phyloP scores from a whole-genome alignment of 139 green algal species.

The Chlorella sp. region DNA sequence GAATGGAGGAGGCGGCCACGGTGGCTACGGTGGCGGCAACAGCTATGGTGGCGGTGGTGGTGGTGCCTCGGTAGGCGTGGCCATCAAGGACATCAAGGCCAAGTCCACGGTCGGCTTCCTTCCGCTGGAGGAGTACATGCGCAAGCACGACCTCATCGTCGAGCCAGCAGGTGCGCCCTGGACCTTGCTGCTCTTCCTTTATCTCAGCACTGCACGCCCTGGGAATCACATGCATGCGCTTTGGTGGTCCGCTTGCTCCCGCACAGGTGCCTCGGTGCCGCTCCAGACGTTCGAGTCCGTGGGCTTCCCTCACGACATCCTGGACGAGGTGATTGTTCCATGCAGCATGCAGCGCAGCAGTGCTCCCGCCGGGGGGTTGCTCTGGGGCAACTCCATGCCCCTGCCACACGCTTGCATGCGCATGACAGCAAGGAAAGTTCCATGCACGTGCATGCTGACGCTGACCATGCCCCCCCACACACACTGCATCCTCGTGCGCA shows the following conservation, averaged over 20 bases:
- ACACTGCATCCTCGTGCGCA: conserved; percentile 12
- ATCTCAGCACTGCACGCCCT: too few relatives aligned
- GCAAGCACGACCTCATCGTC: conserved; percentile 51
- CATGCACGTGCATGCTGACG: too few relatives aligned
- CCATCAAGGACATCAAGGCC: neutral
- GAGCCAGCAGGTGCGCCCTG: too few relatives aligned
- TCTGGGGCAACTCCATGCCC: neutral
- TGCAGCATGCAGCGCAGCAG: neutral
- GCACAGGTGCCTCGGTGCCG: conserved; percentile 47
- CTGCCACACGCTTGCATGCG: neutral
- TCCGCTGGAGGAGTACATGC: conserved; percentile 37
- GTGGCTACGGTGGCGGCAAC: conserved; percentile 22
- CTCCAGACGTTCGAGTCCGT: conserved; percentile 67
- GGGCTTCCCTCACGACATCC: conserved; percentile 62
- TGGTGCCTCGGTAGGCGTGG: neutral
- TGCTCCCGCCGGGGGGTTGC: neutral
- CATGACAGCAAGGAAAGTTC: too few relatives aligned
- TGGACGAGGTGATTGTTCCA: conserved; percentile 58
- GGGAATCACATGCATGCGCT: too few relatives aligned
- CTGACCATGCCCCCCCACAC: neutral
- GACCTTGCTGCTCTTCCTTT: too few relatives aligned
- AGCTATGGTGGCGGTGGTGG: conserved; percentile 12
- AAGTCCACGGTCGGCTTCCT: conserved; percentile 28
- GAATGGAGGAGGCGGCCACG: conserved; percentile 7
- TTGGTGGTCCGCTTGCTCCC: too few relatives aligned